Evolutionary conservation across 306 rosid genomes (phyloP), one percentile per base, ranked within the genome.

Genomic region (Psophocarpus tetragonolobus): DNA sequence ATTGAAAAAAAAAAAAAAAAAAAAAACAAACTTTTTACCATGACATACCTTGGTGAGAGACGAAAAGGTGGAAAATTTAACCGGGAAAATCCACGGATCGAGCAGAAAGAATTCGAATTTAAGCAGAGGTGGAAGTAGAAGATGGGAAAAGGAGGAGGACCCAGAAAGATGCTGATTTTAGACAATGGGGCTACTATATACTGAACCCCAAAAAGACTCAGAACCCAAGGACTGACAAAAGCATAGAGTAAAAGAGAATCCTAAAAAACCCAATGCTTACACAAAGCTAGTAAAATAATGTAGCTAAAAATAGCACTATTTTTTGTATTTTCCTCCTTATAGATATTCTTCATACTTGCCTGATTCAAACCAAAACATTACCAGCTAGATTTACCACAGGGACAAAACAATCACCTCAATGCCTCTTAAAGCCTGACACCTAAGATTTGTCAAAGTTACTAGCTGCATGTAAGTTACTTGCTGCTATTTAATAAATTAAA

Each of bases 151-250:
- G 77, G 80, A 77, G 76, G 29, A 78, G 82, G 77, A 80, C 84
- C 81, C 86, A 81, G 84, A 85, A 78, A 77, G 81, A 79, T 75
- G 75, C 81, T 73, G 79, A 63, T 39, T 81, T 66, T 63, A 74
- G 78, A 76, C 84, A 88, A 88, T 83, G 93, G 79, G 80, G 30
- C 83, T 74, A 24, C 64, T 66, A 56, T 17, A 77, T 87, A 87
- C 83, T 63, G 78, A 82, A 90, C 88, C 87, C 89, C 36, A 78
- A 65, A 36, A 75, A 72, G 65, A 76, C 81, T 73, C 87, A 77
- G 84, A 80, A 83, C 87, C 87, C 85, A 77, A 90, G 80, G 87
- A 85, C 93, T 87, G 93, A 94, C 93, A 90, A 84, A 75, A 57
- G 90, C 75, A 50, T 80, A 77, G 84, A 81, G 88, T 48, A 39